Conservation (phyloP, 371 early-diverging fungal species). For the Choanephora cucurbitarum region DNA sequence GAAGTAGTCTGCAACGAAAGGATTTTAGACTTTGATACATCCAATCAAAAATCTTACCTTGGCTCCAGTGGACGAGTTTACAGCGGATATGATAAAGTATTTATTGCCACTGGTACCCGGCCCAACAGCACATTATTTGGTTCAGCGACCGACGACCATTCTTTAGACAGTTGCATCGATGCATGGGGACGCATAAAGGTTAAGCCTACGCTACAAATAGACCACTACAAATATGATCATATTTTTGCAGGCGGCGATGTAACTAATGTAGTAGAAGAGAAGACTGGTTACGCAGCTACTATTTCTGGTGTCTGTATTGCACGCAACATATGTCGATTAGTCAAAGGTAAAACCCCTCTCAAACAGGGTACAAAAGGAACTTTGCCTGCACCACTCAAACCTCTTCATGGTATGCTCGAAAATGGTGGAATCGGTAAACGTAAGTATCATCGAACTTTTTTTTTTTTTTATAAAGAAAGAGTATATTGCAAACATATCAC, state of each 20-base stretch:
- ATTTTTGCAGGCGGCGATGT: conserved; percentile 76
- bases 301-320: conserved; percentile 57
- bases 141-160: conserved; percentile 13
- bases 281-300: conserved; percentile 65
- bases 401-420: conserved; percentile 41
- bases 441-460: conserved; percentile 16
- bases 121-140: conserved; percentile 39
- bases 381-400: conserved; percentile 37
- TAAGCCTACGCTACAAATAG: conserved; percentile 63
- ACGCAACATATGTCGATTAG: conserved; percentile 50
- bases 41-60: conserved; percentile 24
- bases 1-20: conserved; percentile 65
- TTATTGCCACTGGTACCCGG: conserved; percentile 46
- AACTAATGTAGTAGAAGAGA: conserved; percentile 62
- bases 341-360: conserved; percentile 49
- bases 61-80: conserved; percentile 41
- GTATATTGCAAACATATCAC: neutral
- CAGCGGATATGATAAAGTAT: conserved; percentile 34
- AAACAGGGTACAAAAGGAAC: conserved; percentile 48
- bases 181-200: conserved; percentile 55
- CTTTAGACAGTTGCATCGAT: conserved; percentile 40
- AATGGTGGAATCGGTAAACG: conserved; percentile 55
- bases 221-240: conserved; percentile 53
- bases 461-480: too few species aligned
- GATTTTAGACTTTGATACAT: conserved; percentile 33